These are phyloP conservation scores for Diaporthe caulivora DNA, from an alignment of 2,329 filamentous ascomycete genomes.

Conservation along the genomic window DNA sequence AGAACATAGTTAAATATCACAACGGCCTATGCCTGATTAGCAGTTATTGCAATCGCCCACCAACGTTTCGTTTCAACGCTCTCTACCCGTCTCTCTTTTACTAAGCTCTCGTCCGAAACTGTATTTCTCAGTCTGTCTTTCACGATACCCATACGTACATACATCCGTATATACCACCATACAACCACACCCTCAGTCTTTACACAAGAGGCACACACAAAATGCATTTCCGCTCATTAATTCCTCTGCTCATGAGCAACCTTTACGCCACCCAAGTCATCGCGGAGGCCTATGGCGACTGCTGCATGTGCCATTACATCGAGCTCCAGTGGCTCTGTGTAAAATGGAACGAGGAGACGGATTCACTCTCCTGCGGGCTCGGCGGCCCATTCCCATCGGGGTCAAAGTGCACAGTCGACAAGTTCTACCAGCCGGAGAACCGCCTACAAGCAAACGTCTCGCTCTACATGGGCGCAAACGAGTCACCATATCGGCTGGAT, in stretches of 20 bases:
- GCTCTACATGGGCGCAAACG: not conserved
- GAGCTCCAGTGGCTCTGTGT: slow-evolving; percentile 20
- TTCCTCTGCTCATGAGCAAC: slow-evolving; percentile 1
- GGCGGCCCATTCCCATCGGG: not conserved
- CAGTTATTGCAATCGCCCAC: not conserved
- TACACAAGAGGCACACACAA: not conserved
- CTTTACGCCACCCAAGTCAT: slow-evolving; percentile 10
- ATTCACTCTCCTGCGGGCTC: slow-evolving; percentile 13
- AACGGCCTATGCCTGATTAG: not conserved
- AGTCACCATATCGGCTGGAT: slow-evolving; percentile 5
- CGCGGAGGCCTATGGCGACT: not conserved
- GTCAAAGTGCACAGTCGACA: slow-evolving; percentile 23
- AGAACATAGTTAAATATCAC: slow-evolving; percentile 11
- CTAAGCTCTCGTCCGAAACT: slow-evolving; percentile 17
- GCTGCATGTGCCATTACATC: slow-evolving; percentile 13
- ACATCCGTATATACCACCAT: not conserved
- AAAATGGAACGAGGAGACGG: slow-evolving; percentile 15
- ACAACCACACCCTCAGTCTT: not conserved
- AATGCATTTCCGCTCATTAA: slow-evolving; percentile 14
- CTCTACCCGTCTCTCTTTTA: slow-evolving; percentile 17
- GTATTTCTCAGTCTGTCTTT: slow-evolving; percentile 9
- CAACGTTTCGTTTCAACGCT: slow-evolving; percentile 20
- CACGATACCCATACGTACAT: not conserved
- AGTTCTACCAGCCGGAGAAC: slow-evolving; percentile 14
- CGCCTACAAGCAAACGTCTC: slow-evolving; percentile 18